Conservation (phyloP, 2,329 filamentous ascomycete genomes). For the Beauveria asiatica region DNA sequence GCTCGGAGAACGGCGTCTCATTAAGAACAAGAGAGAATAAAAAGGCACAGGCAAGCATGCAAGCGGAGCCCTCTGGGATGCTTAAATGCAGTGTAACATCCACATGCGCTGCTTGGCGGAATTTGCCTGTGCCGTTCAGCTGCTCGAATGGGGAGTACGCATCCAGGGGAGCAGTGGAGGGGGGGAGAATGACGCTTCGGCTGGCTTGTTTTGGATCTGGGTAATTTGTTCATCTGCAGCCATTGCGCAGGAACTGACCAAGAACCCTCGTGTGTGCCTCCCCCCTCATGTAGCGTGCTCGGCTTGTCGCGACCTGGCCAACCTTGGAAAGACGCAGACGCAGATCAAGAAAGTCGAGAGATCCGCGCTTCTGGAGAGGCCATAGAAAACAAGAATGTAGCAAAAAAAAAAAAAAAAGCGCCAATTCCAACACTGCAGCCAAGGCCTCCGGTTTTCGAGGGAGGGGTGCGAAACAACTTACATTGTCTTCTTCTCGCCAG, state of each 20-base stretch:
- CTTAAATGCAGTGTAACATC: conserved; percentile 5
- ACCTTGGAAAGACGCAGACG: background rate
- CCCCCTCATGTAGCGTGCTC: background rate
- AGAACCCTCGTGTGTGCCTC: too few relatives aligned
- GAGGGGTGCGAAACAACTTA: conserved; percentile 6
- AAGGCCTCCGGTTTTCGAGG: background rate
- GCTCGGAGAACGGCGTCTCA: conserved; percentile 7
- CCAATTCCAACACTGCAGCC: background rate
- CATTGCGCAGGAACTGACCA: too few relatives aligned
- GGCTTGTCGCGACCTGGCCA: too few relatives aligned
- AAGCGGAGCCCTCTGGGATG: background rate
- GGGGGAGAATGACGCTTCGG: background rate
- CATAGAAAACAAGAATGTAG: too few relatives aligned
- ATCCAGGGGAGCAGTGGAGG: background rate
- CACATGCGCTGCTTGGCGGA: conserved; percentile 8
- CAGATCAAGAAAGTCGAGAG: background rate
- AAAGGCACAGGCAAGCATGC: background rate
- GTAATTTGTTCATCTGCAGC: background rate
- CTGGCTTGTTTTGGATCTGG: conserved; percentile 5
- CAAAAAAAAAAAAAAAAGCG: too few relatives aligned
- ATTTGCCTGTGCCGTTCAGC: conserved; percentile 3
- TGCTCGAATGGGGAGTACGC: background rate
- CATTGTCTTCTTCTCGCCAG: conserved; percentile 5
- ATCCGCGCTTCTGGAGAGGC: background rate
- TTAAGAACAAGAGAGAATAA: background rate